phyloP scores from a whole-genome alignment of 495 filamentous ascomycete genomes.

The Tirmania nivea region DNA sequence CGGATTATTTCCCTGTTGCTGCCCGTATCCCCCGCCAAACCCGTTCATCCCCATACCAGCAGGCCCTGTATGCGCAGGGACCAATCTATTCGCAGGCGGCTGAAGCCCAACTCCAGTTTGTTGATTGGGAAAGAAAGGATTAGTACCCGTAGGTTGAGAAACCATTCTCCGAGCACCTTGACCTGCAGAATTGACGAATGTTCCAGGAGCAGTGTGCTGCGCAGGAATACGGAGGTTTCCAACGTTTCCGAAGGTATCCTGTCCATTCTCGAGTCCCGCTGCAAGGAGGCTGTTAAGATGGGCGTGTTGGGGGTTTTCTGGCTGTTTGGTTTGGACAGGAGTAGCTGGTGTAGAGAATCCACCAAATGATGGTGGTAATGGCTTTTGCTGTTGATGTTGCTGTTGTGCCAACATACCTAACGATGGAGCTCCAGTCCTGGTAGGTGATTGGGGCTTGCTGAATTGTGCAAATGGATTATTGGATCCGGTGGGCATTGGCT shows the following conservation, averaged over 20 bases:
- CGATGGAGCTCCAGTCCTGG: not conserved
- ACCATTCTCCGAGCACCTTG: constrained; percentile 28
- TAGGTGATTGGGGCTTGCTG: constrained; percentile 31
- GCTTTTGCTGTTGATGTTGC: constrained; percentile 11
- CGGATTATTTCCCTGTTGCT: constrained; percentile 24
- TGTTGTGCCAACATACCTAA: not conserved
- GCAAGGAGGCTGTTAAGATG: constrained; percentile 76
- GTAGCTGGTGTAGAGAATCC: not conserved
- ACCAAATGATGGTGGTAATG: constrained; percentile 7
- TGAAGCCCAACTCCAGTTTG: constrained; percentile 25
- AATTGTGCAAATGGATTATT: constrained; percentile 79
- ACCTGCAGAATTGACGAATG: constrained; percentile 88
- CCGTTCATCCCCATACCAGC: constrained; percentile 30
- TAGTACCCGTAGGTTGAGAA: constrained; percentile 61
- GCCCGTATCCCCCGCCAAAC: constrained; percentile 24
- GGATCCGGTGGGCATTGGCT: constrained; percentile 60
- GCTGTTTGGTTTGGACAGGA: constrained; percentile 26
- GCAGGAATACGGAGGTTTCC: constrained; percentile 86
- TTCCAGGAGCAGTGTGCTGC: constrained; percentile 91
- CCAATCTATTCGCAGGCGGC: constrained; percentile 26
- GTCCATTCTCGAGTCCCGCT: constrained; percentile 47
- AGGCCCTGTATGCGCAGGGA: constrained; percentile 61
- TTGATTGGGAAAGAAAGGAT: constrained; percentile 60
- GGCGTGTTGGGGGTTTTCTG: constrained; percentile 53
- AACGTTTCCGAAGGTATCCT: constrained; percentile 92